A percentile compares a stretch with the other conserved stretches of the same genome.
Conservation (phyloP, 495 filamentous ascomycete genomes). For the Xanthoparmelia taractica region DNA sequence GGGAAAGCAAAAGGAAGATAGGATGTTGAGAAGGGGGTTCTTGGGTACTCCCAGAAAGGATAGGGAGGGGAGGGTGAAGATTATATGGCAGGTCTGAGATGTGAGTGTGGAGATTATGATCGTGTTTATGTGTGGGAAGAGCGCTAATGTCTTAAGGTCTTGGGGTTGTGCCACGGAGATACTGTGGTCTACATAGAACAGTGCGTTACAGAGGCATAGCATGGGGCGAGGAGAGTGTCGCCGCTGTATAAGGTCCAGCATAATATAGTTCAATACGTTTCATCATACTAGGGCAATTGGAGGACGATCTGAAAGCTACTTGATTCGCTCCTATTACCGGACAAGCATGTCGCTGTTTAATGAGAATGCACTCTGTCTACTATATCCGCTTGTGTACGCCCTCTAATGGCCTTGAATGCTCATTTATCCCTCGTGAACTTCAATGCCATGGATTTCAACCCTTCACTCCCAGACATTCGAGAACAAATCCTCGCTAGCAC, state of each 20-base stretch:
- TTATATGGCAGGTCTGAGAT: not conserved
- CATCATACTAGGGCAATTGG: not conserved
- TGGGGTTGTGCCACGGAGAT: not conserved
- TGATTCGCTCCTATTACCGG: not conserved
- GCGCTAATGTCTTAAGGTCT: not conserved
- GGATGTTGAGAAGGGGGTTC: constrained; percentile 1
- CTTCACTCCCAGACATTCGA: constrained; percentile 83
- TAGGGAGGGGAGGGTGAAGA: not conserved
- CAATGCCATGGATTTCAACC: not conserved
- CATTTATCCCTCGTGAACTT: not conserved
- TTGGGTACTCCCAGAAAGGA: not conserved
- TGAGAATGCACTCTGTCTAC: not conserved
- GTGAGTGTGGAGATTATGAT: not conserved
- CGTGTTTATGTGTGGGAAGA: not conserved
- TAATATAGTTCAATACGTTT: too few relatives aligned
- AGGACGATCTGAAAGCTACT: not conserved
- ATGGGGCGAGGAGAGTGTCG: not conserved
- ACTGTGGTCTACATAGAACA: not conserved
- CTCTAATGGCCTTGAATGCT: not conserved
- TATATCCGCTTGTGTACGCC: not conserved
- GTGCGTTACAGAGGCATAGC: not conserved
- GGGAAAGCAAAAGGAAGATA: constrained; percentile 23
- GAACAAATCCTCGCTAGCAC: constrained; percentile 74
- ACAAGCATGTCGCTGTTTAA: constrained; percentile 1
- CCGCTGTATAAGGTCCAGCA: too few relatives aligned